Evolutionary conservation across 2,329 filamentous ascomycete species (phyloP).

Genomic region (Botrytis galanthina): DNA sequence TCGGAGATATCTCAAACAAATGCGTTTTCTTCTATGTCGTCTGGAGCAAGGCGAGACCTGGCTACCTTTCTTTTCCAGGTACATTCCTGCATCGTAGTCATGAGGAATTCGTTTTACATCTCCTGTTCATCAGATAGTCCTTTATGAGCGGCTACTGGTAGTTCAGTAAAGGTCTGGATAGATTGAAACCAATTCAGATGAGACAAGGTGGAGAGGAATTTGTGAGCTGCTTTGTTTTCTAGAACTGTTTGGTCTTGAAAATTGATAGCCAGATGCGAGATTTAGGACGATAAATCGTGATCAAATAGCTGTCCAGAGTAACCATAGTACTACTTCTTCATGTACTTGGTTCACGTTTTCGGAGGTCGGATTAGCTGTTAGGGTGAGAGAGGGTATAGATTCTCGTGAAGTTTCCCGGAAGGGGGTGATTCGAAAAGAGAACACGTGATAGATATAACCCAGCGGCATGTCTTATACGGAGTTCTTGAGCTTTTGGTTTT

Average conservation of each 20-base stretch:
- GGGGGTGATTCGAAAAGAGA: too few relatives aligned
- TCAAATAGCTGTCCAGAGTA: rapidly evolving
- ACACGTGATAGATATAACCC: background rate
- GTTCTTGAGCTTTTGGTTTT: background rate
- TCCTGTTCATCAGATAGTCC: rapidly evolving
- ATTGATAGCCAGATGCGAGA: background rate
- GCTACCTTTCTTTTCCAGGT: background rate
- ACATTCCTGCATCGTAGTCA: background rate
- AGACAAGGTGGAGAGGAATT: too few relatives aligned
- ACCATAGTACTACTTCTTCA: rapidly evolving
- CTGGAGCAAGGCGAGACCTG: too few relatives aligned
- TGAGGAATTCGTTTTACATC: too few relatives aligned
- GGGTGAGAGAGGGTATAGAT: background rate
- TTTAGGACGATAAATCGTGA: background rate
- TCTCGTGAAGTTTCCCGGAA: background rate
- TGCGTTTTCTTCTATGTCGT: background rate
- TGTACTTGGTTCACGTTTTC: background rate
- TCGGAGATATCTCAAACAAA: background rate
- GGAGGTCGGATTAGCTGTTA: background rate
- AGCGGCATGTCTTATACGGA: background rate
- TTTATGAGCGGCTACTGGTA: background rate
- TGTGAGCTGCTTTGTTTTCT: background rate
- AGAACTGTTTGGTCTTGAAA: background rate
- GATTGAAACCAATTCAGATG: too few relatives aligned
- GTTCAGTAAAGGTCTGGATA: too few relatives aligned